Conservation (phyloP, 768 basidiomycete species). For the Auricularia heimuer region DNA sequence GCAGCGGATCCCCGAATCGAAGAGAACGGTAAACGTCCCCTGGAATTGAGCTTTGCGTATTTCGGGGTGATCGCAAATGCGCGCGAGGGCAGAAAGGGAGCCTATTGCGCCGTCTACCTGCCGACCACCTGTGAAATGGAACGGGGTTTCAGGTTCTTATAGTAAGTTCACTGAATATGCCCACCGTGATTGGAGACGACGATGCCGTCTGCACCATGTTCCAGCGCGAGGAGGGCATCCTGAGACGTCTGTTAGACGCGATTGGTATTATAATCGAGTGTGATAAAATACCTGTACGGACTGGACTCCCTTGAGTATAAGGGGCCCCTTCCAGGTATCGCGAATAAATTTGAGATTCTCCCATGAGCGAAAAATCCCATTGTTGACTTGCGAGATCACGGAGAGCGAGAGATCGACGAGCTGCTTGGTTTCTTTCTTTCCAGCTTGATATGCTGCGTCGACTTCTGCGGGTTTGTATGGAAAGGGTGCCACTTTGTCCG, state of each 20-base stretch:
- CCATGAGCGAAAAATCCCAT: conserved; percentile 58
- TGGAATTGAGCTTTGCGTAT: conserved; percentile 33
- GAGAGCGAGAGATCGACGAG: not conserved
- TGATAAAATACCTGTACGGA: conserved; percentile 25
- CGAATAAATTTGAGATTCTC: conserved; percentile 58
- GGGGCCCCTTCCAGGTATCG: conserved; percentile 67
- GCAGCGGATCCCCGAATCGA: conserved; percentile 63
- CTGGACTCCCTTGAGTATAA: conserved; percentile 74
- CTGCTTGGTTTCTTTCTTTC: not conserved
- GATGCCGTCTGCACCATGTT: conserved; percentile 58
- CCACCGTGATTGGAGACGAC: conserved; percentile 66
- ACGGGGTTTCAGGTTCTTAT: no score
- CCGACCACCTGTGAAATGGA: conserved; percentile 14
- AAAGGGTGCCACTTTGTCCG: not conserved
- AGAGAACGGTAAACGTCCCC: conserved; percentile 52
- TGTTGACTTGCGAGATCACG: conserved; percentile 24
- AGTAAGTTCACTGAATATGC: not conserved
- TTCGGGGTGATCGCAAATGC: conserved; percentile 53
- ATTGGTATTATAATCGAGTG: not conserved
- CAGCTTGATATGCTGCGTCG: not conserved
- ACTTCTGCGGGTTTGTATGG: not conserved
- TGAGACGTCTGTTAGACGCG: not conserved
- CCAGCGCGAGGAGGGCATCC: conserved; percentile 64
- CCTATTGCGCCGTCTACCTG: conserved; percentile 63
- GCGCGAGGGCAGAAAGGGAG: conserved; percentile 60